A percentile compares a stretch with the other conserved stretches of the same genome.
Conservation (phyloP, 495 filamentous ascomycete genomes). For the Penicillium odoratum region DNA sequence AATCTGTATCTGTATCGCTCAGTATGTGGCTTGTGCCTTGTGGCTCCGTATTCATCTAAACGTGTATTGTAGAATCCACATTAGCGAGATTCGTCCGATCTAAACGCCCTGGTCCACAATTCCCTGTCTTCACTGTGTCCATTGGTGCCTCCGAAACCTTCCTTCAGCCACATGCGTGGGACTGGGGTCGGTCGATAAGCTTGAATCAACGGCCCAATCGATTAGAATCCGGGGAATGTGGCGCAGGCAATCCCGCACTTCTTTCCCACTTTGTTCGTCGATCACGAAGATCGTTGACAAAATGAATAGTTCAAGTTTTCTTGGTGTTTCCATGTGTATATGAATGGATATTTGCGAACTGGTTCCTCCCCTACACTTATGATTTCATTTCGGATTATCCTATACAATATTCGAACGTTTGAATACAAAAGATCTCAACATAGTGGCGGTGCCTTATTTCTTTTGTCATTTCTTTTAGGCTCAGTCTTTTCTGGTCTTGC, state of each 20-base stretch:
- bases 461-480: too few relatives aligned
- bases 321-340: background rate
- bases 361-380: background rate
- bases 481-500: too few relatives aligned
- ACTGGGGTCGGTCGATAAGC: slow-evolving; percentile 17
- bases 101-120: slow-evolving; percentile 8
- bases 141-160: slow-evolving; percentile 25
- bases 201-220: slow-evolving; percentile 17
- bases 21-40: background rate
- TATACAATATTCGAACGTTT: too few relatives aligned
- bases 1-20: background rate
- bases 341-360: background rate
- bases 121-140: slow-evolving; percentile 5
- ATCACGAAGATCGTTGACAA: background rate
- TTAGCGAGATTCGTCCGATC: background rate
- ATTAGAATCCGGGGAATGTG: background rate
- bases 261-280: background rate
- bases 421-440: too few relatives aligned
- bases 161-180: slow-evolving; percentile 25
- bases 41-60: background rate
- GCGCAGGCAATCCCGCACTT: background rate
- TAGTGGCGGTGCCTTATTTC: too few relatives aligned
- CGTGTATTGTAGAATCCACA: background rate
- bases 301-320: background rate
- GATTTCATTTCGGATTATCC: too few relatives aligned